Evolutionary conservation across 2,329 filamentous ascomycete genomes (phyloP).

Genomic region (Alternaria burnsii): DNA sequence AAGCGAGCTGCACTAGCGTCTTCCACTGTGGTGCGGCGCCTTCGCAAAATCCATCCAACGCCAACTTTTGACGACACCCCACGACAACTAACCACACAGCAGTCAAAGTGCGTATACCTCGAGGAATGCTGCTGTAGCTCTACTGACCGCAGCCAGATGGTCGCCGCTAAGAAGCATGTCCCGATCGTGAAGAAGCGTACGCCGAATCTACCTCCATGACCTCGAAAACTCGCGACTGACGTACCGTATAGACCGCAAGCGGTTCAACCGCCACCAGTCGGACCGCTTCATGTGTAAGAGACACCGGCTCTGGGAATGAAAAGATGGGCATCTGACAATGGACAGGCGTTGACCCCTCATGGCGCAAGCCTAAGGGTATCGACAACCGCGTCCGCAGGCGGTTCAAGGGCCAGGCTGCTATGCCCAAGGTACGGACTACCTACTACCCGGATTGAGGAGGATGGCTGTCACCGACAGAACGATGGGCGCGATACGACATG

Average conservation of each 20-base stretch:
- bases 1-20: conserved; percentile 7
- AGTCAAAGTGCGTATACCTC: conserved; percentile 48
- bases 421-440: conserved; percentile 86
- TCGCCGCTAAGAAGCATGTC: conserved; percentile 98
- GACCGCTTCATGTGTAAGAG: conserved; percentile 86
- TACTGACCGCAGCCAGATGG: conserved; percentile 72
- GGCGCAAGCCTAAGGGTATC: conserved; percentile 99
- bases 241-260: conserved; percentile 76
- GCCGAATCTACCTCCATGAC: conserved; percentile 55
- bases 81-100: conserved; percentile 46
- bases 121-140: conserved; percentile 11
- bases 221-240: conserved; percentile 47
- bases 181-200: conserved; percentile 99
- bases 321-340: conserved; percentile 38
- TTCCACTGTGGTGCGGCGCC: conserved; percentile 18
- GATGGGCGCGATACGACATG: not conserved
- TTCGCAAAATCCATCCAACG: conserved; percentile 31
- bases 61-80: conserved; percentile 22
- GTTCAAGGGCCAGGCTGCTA: conserved; percentile 93
- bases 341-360: conserved; percentile 75
- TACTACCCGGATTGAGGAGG: conserved; percentile 7
- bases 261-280: conserved; percentile 97
- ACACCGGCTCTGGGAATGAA: conserved; percentile 16
- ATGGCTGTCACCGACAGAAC: not conserved
- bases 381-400: conserved; percentile 97